Base-by-base conservation (phyloP, 805 yeast genomes). In the Cyberlindnera suaveolens region DNA sequence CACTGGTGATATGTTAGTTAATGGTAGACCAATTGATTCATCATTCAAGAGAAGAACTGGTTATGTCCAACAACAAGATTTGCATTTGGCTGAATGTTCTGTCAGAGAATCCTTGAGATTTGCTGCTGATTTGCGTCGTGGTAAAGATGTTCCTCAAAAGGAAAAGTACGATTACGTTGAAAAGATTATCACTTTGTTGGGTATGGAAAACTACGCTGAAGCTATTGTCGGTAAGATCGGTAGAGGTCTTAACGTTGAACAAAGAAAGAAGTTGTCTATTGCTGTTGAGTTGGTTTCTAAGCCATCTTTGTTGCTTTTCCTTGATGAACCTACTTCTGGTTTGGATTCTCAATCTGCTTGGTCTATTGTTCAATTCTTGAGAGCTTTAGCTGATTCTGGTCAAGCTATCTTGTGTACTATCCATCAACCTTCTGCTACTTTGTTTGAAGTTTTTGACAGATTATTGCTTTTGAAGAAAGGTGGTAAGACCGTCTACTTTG, bases 391-490 rank as follows among this genome's bases (percentile, higher is more conserved):
- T 6, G 65, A 71, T 51, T 73, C 72, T 51, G 83, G 83, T 34
- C 82, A 78, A 59, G 82, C 83, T 34, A 77, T 78, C 56, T 64
- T 78, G 58, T 78, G 84, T 68, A 85, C 95, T 23, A 85, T 85
- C 52, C 93, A 85, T 64, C 95, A 85, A 64, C 95, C 95, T 56
- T 85, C 93, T 8, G 90, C 95, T 42, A 71, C 82, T 45, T 67
- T 85, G 57, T 71, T 85, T 65, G 75, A 84, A 57, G 86, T 82
- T 55, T 85, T 87, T 58, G 95, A 87, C 58, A 74, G 89, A 54
- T 69, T 86, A 52, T 67, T 85, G 49, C 78, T 85, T 54, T 68
- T 84, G 60, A 80, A 79, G 41, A 71, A 65, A 43, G 90, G 90
- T 57, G 91, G 90, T 59, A 63, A 75, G 55, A 81, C 89, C 9